Evolutionary conservation across 306 rosid genomes (phyloP), one percentile per base, ranked within the genome.

Genomic region (Dryas alaskensis): DNA sequence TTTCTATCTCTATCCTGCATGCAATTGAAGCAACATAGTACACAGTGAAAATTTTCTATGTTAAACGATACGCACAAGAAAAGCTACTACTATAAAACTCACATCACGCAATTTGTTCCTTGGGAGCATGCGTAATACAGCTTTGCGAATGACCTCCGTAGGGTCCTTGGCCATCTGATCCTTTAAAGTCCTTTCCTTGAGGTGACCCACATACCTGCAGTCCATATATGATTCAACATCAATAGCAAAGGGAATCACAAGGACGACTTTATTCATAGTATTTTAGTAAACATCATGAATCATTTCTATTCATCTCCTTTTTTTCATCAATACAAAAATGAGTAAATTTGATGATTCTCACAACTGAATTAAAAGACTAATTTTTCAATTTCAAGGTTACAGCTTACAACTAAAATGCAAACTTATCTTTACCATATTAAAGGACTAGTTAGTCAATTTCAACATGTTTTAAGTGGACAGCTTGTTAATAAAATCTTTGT

Each of bases 141-240:
- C 98, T 89, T 91, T 94, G 79, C 94, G 95, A 61, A 94, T 91
- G 47, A 91, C 98, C 73, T 94, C 98, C 11, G 98, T 88, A 16
- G 98, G 97, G 73, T 94, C 98, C 76, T 88, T 89, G 66, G 82
- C 86, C 89, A 94, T 78, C 89, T 94, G 97, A 76, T 89, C 97
- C 86, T 89, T 89, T 69, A 91, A 81, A 57, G 71, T 89, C 81
- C 98, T 89, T 85, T 89, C 74, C 90, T 91, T 94, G 76, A 94
- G 90, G 77, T 88, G 79, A 65, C 98, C 98, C 19, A 91, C 78
- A 69, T 94, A 94, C 88, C 98, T 93, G 74, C 79, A 86, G 76
- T 73, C 76, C 74, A 77, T 50, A 57, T 11, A 22, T 49, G 25
- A 71, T 78, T 59, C 31, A 57, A 79, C 45, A 72, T 76, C 86